Conservation (phyloP, 805 yeast species). For the Starmerella vaccinii region DNA sequence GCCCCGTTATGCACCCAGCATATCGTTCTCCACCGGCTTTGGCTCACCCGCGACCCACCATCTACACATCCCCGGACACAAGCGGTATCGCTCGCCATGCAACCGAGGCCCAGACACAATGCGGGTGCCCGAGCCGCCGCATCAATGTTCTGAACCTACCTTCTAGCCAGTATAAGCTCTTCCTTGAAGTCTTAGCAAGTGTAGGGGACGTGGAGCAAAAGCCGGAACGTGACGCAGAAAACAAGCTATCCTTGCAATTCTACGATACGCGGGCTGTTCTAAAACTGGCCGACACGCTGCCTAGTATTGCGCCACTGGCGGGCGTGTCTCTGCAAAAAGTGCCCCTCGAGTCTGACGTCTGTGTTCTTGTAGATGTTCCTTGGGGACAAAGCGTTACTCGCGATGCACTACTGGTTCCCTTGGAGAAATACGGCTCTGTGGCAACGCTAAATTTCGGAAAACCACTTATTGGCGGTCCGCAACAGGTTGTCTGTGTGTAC, state of each 20-base stretch:
- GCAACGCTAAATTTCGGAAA: not conserved
- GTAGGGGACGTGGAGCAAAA: slow-evolving; percentile 7
- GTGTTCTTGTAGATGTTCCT: slow-evolving; percentile 6
- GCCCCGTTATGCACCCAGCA: not conserved
- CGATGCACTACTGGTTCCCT: not conserved
- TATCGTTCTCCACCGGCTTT: not conserved
- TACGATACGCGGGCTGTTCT: not conserved
- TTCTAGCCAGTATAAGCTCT: not conserved
- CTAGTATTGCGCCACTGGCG: not conserved
- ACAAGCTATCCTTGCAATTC: slow-evolving; percentile 1
- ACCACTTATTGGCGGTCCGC: not conserved
- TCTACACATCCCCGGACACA: not conserved
- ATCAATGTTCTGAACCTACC: not conserved
- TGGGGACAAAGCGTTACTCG: slow-evolving; percentile 1
- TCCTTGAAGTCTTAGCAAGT: not conserved
- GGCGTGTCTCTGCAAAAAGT: not conserved
- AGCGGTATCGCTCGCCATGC: not conserved
- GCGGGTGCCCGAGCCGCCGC: slow-evolving; percentile 5
- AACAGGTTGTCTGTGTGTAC: slow-evolving; percentile 1
- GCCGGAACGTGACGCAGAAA: not conserved
- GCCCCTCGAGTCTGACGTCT: not conserved
- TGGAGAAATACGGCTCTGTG: slow-evolving; percentile 4
- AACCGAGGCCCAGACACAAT: not conserved
- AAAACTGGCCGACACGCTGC: not conserved
- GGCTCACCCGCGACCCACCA: not conserved